phyloP scores from a whole-genome alignment of 176 grass and related monocot genomes.

The Tillandsia fasciculata region DNA sequence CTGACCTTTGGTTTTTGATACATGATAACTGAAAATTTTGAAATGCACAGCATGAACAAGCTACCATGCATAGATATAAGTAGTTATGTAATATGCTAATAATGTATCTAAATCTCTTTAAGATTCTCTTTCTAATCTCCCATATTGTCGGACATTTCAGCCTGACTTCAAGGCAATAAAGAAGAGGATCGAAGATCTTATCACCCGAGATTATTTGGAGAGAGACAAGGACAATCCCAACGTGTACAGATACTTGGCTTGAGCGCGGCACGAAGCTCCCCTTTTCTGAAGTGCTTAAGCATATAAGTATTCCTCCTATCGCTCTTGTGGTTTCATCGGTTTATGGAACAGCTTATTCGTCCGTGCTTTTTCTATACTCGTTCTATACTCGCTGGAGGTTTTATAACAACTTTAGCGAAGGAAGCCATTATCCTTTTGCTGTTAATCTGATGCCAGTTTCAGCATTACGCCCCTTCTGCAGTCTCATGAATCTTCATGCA shows the following conservation, averaged over 20 bases:
- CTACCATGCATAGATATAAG: too few species aligned
- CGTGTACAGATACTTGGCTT: slow-evolving; percentile 70
- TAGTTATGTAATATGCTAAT: too few species aligned
- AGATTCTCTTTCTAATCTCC: background rate
- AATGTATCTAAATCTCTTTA: background rate
- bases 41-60: too few species aligned
- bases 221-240: slow-evolving; percentile 54
- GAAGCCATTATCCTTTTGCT: too few species aligned
- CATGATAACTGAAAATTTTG: too few species aligned
- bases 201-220: slow-evolving; percentile 65
- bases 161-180: slow-evolving; percentile 77
- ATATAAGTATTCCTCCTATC: background rate
- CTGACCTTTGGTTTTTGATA: too few species aligned
- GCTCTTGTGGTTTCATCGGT: background rate
- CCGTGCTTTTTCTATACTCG: too few species aligned
- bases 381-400: too few species aligned
- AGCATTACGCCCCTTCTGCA: too few species aligned
- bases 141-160: slow-evolving; percentile 12
- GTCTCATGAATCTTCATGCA: too few species aligned
- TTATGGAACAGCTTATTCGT: background rate
- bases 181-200: slow-evolving; percentile 68
- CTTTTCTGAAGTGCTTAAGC: background rate
- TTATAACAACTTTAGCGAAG: too few species aligned
- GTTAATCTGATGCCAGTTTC: too few species aligned
- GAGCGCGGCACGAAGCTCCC: slow-evolving; percentile 1